Evolutionary conservation across 1,284 basidiomycete genomes (phyloP).

Genomic region (Cutaneotrichosporon curvatum): DNA sequence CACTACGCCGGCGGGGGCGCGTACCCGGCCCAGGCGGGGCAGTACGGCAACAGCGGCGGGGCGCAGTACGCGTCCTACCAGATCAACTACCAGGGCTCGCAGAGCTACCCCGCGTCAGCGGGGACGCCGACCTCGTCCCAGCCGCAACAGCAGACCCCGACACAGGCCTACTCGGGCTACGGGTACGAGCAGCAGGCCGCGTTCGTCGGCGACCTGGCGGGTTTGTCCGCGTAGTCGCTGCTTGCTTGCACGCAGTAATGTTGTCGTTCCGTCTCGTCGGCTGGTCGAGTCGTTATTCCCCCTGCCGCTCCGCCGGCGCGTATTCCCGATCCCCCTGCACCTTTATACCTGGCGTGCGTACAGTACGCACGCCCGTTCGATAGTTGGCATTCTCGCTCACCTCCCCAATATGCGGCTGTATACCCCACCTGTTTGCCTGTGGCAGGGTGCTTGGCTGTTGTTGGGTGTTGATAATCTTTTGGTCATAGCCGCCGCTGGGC

Average conservation of each 20-base stretch:
- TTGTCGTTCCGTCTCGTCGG: too few species aligned
- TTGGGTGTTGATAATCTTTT: background rate
- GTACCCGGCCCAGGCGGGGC: too few species aligned
- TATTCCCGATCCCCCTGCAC: too few species aligned
- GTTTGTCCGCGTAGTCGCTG: conserved; percentile 8
- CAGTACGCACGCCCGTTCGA: too few species aligned
- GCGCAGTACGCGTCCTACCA: background rate
- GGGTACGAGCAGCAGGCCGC: conserved; percentile 7
- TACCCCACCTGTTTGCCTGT: too few species aligned
- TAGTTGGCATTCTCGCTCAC: too few species aligned
- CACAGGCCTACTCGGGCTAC: conserved; percentile 7
- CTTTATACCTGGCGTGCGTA: too few species aligned
- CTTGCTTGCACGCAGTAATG: too few species aligned
- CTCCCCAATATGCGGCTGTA: background rate
- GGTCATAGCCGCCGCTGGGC: background rate
- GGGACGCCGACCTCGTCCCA: background rate
- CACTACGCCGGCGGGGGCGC: too few species aligned
- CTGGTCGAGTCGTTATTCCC: too few species aligned
- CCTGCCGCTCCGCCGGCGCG: too few species aligned
- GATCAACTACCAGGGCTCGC: conserved; percentile 1
- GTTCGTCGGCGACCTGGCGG: conserved; percentile 11
- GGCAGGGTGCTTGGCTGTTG: background rate
- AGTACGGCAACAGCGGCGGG: background rate
- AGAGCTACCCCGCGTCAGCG: conserved; percentile 1
- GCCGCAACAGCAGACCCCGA: background rate